phyloP scores from a whole-genome alignment of 192 early-diverging fungal genomes.

The Coemansia furcata region DNA sequence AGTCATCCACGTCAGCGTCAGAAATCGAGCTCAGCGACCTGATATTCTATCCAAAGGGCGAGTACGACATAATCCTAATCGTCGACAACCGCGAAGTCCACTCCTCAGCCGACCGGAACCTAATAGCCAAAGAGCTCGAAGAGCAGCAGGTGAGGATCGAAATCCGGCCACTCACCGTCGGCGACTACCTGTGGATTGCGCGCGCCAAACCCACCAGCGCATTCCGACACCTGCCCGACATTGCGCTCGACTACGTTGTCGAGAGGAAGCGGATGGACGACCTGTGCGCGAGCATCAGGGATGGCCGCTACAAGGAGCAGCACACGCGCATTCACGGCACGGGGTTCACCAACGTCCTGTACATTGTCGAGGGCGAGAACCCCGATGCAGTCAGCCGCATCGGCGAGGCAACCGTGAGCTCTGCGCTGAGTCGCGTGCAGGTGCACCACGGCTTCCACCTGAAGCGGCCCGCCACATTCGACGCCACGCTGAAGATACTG shows the following conservation, averaged over 20 bases:
- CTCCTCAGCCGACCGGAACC: slow-evolving; percentile 63
- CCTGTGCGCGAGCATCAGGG: slow-evolving; percentile 85
- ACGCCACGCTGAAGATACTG: slow-evolving; percentile 82
- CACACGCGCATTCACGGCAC: slow-evolving; percentile 77
- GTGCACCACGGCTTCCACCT: slow-evolving; percentile 80
- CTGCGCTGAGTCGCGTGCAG: slow-evolving; percentile 75
- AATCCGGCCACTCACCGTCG: slow-evolving; percentile 69
- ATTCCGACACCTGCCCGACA: slow-evolving; percentile 47
- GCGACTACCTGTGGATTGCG: slow-evolving; percentile 92
- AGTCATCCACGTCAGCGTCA: slow-evolving; percentile 19
- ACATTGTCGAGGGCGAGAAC: slow-evolving; percentile 83
- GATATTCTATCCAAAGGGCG: slow-evolving; percentile 18
- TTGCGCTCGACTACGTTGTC: slow-evolving; percentile 81
- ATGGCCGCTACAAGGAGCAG: slow-evolving; percentile 91
- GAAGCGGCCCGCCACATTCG: slow-evolving; percentile 69
- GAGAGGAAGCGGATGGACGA: slow-evolving; percentile 97
- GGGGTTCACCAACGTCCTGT: slow-evolving; percentile 74
- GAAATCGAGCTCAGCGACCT: slow-evolving; percentile 25
- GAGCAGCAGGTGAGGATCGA: slow-evolving; percentile 56
- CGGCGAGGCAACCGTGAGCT: slow-evolving; percentile 62
- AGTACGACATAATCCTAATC: slow-evolving; percentile 61
- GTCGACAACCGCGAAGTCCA: slow-evolving; percentile 86
- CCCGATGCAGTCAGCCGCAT: slow-evolving; percentile 61
- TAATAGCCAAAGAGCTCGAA: slow-evolving; percentile 67
- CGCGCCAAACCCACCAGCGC: slow-evolving; percentile 32